Evolutionary conservation across 1,284 basidiomycete genomes (phyloP), one percentile per base, ranked within the genome.

Genomic region (Neolentinus lepideus): DNA sequence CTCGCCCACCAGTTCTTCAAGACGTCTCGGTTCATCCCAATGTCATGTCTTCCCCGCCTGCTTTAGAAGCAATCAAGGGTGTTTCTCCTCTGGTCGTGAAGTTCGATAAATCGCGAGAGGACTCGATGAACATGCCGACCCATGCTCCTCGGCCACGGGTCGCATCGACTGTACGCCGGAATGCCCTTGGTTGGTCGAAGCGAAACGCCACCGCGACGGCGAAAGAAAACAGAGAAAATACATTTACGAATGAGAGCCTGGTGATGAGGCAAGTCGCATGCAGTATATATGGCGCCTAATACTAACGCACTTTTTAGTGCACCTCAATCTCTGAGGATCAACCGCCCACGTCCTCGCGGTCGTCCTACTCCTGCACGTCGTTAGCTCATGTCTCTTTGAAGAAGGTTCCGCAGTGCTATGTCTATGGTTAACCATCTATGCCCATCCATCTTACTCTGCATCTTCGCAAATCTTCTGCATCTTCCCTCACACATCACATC

Each of bases 301-400:
- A 53, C 54, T 56, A 9, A 54, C 19, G 6, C 46, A 48, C 25
- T 43, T 54, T 33, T 51, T 61, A 89, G 86, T 38, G 77, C 83
- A 54, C 73, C 76, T 36, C 81, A 85, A 58, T 77, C 76, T 24
- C 72, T 89, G 33, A 75, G 86, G 61, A 69, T 90, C 60, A 85
- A 75, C 64, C 81, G 86, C 35, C 87, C 88, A 25, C 78, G 83
- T 57, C 82, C 83, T 31, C 77, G 78, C 52, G 79, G 79, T 56
- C 74, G 83, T 38, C 74, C 77, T 3, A 79, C 77, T 6, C 77
- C 79, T 56, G 75, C 74, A 50, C 67, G 70, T 29, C 47, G 24
- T 50, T n/a, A 25, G 14, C 4, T 24, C 35, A 24, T 27, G 36
- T 31, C 12, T 38, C 27, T 53, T n/a, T 46, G 19, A 31, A 31